Evolutionary conservation across 352 stramenopile species (phyloP).

Genomic region (Pythium grandisporangium): DNA sequence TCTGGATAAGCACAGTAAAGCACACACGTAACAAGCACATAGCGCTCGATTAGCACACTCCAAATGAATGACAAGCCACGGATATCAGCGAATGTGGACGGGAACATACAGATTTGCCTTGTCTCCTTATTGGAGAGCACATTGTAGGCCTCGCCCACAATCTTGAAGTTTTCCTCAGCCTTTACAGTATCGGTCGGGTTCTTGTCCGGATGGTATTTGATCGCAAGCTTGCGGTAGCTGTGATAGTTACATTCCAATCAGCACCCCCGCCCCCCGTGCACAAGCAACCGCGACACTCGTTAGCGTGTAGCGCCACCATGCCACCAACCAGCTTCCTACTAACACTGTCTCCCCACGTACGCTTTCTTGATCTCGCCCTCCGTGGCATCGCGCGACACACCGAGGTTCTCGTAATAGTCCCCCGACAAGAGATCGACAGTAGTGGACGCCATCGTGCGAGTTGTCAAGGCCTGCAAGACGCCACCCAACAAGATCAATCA

Average conservation of each 20-base stretch:
- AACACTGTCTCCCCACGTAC: constrained; percentile 37
- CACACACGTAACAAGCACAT: constrained; percentile 1
- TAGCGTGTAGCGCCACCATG: too few relatives aligned
- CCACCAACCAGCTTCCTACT: too few relatives aligned
- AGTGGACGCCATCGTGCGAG: constrained; percentile 1
- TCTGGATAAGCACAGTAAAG: constrained; percentile 32
- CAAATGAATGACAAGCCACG: too few relatives aligned
- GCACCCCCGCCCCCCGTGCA: too few relatives aligned
- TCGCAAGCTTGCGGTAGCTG: constrained; percentile 87
- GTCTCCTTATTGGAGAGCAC: constrained; percentile 89
- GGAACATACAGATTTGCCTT: constrained; percentile 80
- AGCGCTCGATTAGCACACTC: constrained; percentile 4
- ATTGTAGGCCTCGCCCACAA: constrained; percentile 92
- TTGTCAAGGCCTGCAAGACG: not conserved
- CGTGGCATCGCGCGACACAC: constrained; percentile 48
- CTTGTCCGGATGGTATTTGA: constrained; percentile 93
- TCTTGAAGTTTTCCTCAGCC: constrained; percentile 91
- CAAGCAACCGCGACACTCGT: not conserved
- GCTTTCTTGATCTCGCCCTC: constrained; percentile 81
- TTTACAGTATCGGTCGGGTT: constrained; percentile 78
- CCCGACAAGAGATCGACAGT: constrained; percentile 41
- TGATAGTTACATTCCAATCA: too few relatives aligned
- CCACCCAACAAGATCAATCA: not conserved
- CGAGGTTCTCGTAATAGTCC: constrained; percentile 86
- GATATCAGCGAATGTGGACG: too few relatives aligned